A percentile compares a stretch with the other conserved stretches of the same genome.
Evolutionary conservation across 2,329 filamentous ascomycete species (phyloP).

Genomic region (Lasiodiplodia sp.): DNA sequence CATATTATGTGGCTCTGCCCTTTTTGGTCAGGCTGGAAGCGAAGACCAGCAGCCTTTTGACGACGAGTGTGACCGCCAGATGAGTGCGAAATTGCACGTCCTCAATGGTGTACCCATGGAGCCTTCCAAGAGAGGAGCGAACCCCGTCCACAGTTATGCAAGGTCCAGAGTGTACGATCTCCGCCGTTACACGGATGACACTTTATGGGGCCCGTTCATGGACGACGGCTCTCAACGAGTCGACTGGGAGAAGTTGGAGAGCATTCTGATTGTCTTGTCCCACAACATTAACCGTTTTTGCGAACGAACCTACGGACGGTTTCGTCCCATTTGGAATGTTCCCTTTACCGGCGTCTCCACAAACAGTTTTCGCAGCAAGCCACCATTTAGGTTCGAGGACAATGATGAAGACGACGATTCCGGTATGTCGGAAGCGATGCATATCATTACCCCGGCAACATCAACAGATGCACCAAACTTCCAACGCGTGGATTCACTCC

Average conservation of each 20-base stretch:
- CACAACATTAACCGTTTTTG: slow-evolving; percentile 61
- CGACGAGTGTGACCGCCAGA: slow-evolving; percentile 59
- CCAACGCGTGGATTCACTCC: slow-evolving; percentile 7
- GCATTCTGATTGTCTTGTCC: slow-evolving; percentile 72
- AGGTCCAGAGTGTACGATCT: slow-evolving; percentile 77
- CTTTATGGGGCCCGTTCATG: slow-evolving; percentile 75
- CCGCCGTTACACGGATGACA: slow-evolving; percentile 67
- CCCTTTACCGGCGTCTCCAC: slow-evolving; percentile 41
- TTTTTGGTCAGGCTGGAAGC: slow-evolving; percentile 56
- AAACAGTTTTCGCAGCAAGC: slow-evolving; percentile 31
- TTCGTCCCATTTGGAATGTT: slow-evolving; percentile 41
- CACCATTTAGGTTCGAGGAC: slow-evolving; percentile 14
- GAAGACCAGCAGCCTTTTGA: slow-evolving; percentile 35
- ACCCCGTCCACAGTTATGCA: slow-evolving; percentile 65
- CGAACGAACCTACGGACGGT: slow-evolving; percentile 36
- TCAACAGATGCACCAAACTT: neutral
- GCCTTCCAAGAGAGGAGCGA: slow-evolving; percentile 24
- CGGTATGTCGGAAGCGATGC: slow-evolving; percentile 11
- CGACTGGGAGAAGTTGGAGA: slow-evolving; percentile 83
- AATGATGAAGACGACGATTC: neutral
- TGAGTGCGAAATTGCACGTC: slow-evolving; percentile 74
- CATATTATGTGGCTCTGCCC: slow-evolving; percentile 69
- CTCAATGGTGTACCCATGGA: slow-evolving; percentile 68
- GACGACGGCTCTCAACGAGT: slow-evolving; percentile 67
- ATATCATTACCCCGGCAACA: slow-evolving; percentile 17